Conservation (phyloP, 2,329 filamentous ascomycete genomes). For the Clarireedia hainanense region DNA sequence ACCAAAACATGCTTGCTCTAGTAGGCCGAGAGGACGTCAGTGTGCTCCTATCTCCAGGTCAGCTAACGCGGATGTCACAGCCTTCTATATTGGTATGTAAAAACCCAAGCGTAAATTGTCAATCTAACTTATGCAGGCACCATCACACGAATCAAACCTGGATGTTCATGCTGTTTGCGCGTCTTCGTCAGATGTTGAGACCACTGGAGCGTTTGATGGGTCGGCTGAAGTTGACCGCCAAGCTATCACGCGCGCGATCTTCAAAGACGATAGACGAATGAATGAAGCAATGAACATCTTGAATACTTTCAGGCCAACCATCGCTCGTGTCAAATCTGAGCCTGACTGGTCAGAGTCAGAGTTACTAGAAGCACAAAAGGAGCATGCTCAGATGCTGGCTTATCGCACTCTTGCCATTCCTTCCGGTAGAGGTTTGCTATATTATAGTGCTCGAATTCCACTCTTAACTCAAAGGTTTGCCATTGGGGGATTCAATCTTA, state of each 20-base stretch:
- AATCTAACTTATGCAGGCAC: slow-evolving; percentile 34
- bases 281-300: slow-evolving; percentile 78
- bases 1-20: slow-evolving; percentile 60
- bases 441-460: slow-evolving; percentile 80
- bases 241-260: slow-evolving; percentile 76
- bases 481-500: slow-evolving; percentile 83
- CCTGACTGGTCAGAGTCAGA: slow-evolving; percentile 78
- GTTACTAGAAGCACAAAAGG: slow-evolving; percentile 86
- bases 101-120: background rate
- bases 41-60: slow-evolving; percentile 48
- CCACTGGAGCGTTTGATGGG: slow-evolving; percentile 59
- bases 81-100: slow-evolving; percentile 22
- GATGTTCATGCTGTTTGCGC: slow-evolving; percentile 76
- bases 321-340: slow-evolving; percentile 68
- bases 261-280: slow-evolving; percentile 83
- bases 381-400: slow-evolving; percentile 78
- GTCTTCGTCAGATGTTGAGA: slow-evolving; percentile 48
- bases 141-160: slow-evolving; percentile 58
- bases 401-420: slow-evolving; percentile 83
- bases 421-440: slow-evolving; percentile 76
- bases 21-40: slow-evolving; percentile 78
- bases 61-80: slow-evolving; percentile 24
- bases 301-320: slow-evolving; percentile 74
- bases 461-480: slow-evolving; percentile 87
- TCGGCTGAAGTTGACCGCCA: slow-evolving; percentile 78